Conservation (phyloP, 2,329 filamentous ascomycete species). For the Fusarium sp. region DNA sequence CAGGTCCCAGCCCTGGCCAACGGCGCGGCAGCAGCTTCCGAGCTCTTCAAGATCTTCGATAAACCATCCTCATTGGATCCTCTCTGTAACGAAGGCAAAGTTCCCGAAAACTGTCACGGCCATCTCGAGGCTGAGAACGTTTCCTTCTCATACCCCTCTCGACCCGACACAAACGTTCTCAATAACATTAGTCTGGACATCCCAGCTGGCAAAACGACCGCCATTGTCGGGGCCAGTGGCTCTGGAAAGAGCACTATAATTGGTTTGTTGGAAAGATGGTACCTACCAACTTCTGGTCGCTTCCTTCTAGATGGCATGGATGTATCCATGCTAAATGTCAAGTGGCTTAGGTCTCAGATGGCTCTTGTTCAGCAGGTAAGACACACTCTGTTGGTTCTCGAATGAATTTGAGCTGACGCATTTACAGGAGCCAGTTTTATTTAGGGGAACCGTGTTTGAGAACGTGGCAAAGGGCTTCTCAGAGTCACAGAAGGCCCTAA, state of each 20-base stretch:
- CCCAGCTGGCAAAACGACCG: slow-evolving; percentile 69
- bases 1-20: slow-evolving; percentile 24
- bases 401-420: background rate
- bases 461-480: slow-evolving; percentile 40
- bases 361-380: slow-evolving; percentile 50
- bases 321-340: slow-evolving; percentile 52
- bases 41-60: slow-evolving; percentile 27
- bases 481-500: slow-evolving; percentile 7
- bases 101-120: slow-evolving; percentile 34
- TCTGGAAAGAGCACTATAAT: slow-evolving; percentile 77
- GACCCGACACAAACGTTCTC: slow-evolving; percentile 66
- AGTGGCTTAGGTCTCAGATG: slow-evolving; percentile 59
- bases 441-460: slow-evolving; percentile 43
- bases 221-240: slow-evolving; percentile 76
- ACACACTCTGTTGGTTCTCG: accelerated
- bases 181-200: slow-evolving; percentile 64
- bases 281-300: slow-evolving; percentile 49
- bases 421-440: slow-evolving; percentile 38
- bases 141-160: slow-evolving; percentile 72
- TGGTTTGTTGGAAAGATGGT: slow-evolving; percentile 74
- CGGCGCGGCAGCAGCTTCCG: slow-evolving; percentile 23
- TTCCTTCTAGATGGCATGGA: slow-evolving; percentile 52
- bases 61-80: slow-evolving; percentile 24
- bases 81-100: background rate
- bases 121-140: slow-evolving; percentile 65